phyloP scores from a whole-genome alignment of 139 green algal genomes.

The Chlamydomonas sphaeroides region DNA sequence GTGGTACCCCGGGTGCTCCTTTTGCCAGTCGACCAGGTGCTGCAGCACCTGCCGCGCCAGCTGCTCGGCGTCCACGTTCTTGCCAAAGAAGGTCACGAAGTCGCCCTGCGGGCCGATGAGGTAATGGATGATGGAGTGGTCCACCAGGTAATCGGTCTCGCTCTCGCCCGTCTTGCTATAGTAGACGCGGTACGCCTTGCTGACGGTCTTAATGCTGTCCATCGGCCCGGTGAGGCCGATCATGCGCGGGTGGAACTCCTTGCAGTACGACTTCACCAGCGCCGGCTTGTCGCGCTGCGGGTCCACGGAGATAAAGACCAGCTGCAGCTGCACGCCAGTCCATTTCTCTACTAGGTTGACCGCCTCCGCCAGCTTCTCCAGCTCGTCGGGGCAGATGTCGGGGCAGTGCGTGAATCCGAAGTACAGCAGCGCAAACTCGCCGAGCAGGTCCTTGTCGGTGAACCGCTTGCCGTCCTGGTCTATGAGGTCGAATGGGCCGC shows the following conservation, averaged over 20 bases:
- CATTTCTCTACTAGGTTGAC: constrained; percentile 69
- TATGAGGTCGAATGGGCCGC: constrained; percentile 89
- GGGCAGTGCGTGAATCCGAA: constrained; percentile 99
- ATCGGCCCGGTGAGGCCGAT: constrained; percentile 91
- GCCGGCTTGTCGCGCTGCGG: constrained; percentile 87
- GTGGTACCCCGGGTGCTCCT: constrained; percentile 24
- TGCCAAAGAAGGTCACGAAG: constrained; percentile 94
- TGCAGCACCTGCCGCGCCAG: constrained; percentile 41
- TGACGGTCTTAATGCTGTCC: constrained; percentile 75
- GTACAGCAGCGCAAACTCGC: constrained; percentile 93
- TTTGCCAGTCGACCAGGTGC: constrained; percentile 27
- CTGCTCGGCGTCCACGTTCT: constrained; percentile 71
- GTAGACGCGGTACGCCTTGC: constrained; percentile 86
- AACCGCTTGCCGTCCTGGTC: constrained; percentile 86
- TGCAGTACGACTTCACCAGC: constrained; percentile 76
- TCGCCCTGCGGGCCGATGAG: constrained; percentile 88
- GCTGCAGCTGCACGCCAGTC: constrained; percentile 62
- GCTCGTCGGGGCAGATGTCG: constrained; percentile 98
- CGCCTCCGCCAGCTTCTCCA: constrained; percentile 92
- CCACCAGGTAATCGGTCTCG: constrained; percentile 92
- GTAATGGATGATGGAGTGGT: constrained; percentile 99
- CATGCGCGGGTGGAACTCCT: constrained; percentile 95
- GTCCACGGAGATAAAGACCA: constrained; percentile 97
- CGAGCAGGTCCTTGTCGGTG: constrained; percentile 81
- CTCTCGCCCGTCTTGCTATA: constrained; percentile 80